Percentiles rank a stretch among this genome's conserved stretches.
These are phyloP conservation scores for Ascochyta lentis DNA, from an alignment of 2,329 filamentous ascomycete genomes.

Conservation along the genomic window DNA sequence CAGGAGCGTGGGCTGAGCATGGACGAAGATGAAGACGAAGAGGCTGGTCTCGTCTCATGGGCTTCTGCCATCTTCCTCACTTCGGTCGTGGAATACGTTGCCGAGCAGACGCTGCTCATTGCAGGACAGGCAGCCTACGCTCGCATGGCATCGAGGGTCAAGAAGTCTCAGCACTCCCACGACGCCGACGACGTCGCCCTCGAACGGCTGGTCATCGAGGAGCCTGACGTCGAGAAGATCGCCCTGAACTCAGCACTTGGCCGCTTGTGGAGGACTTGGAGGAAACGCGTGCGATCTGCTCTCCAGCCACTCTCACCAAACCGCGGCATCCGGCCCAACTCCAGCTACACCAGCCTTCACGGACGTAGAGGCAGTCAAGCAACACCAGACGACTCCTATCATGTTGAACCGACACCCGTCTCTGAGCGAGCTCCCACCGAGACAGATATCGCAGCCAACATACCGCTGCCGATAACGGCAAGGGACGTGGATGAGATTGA, in stretches of 20 bases:
- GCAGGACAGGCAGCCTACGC: conserved; percentile 84
- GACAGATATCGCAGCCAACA: conserved; percentile 60
- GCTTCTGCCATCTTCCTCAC: conserved; percentile 95
- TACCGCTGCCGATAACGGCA: conserved; percentile 72
- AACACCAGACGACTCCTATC: conserved; percentile 33
- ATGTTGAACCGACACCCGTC: conserved; percentile 31
- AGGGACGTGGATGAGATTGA: conserved; percentile 82
- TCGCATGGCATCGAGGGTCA: conserved; percentile 57
- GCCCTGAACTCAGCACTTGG: conserved; percentile 89
- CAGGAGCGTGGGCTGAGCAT: conserved; percentile 71
- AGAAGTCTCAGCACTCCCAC: conserved; percentile 40
- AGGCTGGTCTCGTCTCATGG: conserved; percentile 71
- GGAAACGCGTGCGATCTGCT: conserved; percentile 73
- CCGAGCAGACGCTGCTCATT: conserved; percentile 87
- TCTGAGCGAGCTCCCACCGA: conserved; percentile 55
- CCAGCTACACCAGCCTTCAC: conserved; percentile 42
- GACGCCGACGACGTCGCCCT: conserved; percentile 63
- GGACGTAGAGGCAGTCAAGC: conserved; percentile 40
- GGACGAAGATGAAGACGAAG: conserved; percentile 51
- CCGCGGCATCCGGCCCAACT: conserved; percentile 33
- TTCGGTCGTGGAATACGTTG: conserved; percentile 91
- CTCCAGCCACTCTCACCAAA: conserved; percentile 36
- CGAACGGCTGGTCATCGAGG: conserved; percentile 81
- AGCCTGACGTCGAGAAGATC: conserved; percentile 90
- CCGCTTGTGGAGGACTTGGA: conserved; percentile 92